Base-by-base conservation (phyloP, 768 basidiomycete species). In the Hebeloma cylindrosporum region DNA sequence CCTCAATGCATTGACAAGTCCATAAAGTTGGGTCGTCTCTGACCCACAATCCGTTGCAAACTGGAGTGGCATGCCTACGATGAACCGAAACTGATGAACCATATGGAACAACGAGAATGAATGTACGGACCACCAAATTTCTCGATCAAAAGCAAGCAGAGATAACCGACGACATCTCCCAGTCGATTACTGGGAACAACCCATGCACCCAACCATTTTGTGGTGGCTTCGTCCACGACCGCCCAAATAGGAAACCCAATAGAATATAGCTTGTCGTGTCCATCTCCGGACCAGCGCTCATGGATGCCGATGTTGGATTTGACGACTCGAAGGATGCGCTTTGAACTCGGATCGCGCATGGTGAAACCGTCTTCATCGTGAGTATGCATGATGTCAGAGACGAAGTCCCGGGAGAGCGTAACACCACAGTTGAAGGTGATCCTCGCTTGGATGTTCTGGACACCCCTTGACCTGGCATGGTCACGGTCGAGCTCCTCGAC, bases 211-310 rank as follows among this genome's bases (percentile, higher is more conserved):
- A 72, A 54, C 58, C 65, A 66, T 20, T 33, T 44, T 1, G 54
- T 56, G 0, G 62, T 61, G 1, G 56, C 60, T 42, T 65, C 59
- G 36, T 72, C 69, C 11, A 63, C 60, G 36, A 70, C 44, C 3
- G 48, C 68, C 55, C 60, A 73, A 17, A 72, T 48, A 2, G 67
- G 64, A 49, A 73, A 73, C 0, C 71, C 72, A 23, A 71, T 70
- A 7, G 51, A 48, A 36, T 62, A 53, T 0, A 74, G 57, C 42
- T 73, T 74, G 41, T 71, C 65, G 36, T 73, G 72, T 0, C 71
- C 68, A 53, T 70, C 66, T 0, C 51, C 61, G 1, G 64, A 29
- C 70, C 69, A 73, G 1, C 60, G 51, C 8, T 70, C 56, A 40
- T 72, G 59, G 17, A 65, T 59, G 3, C 71, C 69, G 6, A 71